These are phyloP conservation scores for Solanum paucissectum DNA, from an alignment of 257 asterid species.

Conservation along the genomic window DNA sequence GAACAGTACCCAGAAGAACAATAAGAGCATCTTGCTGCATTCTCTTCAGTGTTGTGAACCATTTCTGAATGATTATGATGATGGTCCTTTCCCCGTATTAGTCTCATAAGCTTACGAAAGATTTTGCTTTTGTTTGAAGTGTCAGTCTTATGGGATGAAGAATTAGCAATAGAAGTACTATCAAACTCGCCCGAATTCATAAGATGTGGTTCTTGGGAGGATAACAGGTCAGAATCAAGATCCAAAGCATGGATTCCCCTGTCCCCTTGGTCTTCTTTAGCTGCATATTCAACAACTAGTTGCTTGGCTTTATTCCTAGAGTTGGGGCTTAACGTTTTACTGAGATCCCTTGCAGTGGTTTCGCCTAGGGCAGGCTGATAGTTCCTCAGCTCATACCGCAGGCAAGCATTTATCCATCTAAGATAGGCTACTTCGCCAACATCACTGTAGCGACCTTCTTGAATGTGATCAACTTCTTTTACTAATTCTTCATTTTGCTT, in stretches of 20 bases:
- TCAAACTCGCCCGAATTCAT: slow-evolving; percentile 52
- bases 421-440: slow-evolving; percentile 79
- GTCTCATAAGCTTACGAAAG: slow-evolving; percentile 47
- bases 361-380: slow-evolving; percentile 42
- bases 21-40: slow-evolving; percentile 5
- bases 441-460: slow-evolving; percentile 44
- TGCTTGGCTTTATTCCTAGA: slow-evolving; percentile 77
- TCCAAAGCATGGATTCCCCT: slow-evolving; percentile 17
- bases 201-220: slow-evolving; percentile 39
- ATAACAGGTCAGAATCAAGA: slow-evolving; percentile 48
- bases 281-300: slow-evolving; percentile 67
- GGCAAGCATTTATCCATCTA: slow-evolving; percentile 88
- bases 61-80: slow-evolving; percentile 10
- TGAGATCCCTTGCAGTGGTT: slow-evolving; percentile 69
- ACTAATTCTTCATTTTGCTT: slow-evolving; percentile 45
- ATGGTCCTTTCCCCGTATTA: slow-evolving; percentile 47
- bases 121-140: slow-evolving; percentile 26
- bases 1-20: slow-evolving; percentile 11
- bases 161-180: slow-evolving; percentile 22
- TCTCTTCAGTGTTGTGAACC: background rate
- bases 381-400: slow-evolving; percentile 70
- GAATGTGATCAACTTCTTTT: slow-evolving; percentile 64
- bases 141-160: slow-evolving; percentile 18
- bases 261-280: slow-evolving; percentile 28
- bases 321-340: slow-evolving; percentile 64